Conservation (phyloP, 805 yeast species). For the Hanseniaspora vineae region DNA sequence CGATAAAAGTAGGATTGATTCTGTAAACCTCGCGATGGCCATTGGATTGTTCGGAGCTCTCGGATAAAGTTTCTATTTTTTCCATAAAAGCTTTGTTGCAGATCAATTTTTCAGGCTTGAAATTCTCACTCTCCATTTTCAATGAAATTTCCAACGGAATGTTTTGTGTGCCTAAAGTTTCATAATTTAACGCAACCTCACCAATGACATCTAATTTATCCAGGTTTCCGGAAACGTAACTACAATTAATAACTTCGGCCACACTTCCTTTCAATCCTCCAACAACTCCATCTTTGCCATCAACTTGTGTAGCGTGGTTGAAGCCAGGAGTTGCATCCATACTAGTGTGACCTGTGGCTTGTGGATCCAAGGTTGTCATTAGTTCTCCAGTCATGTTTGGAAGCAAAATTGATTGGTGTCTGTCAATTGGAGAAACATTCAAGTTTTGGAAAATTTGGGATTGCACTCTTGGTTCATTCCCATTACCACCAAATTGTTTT, state of each 20-base stretch:
- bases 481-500: neutral
- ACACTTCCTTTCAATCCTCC: constrained; percentile 47
- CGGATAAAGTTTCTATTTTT: constrained; percentile 27
- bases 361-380: constrained; percentile 26
- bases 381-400: constrained; percentile 22
- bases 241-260: constrained; percentile 75
- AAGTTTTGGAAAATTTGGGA: constrained; percentile 3
- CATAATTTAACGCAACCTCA: constrained; percentile 73
- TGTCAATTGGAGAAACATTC: constrained; percentile 3
- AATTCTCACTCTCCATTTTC: constrained; percentile 16
- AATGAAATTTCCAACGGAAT: constrained; percentile 33
- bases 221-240: constrained; percentile 54
- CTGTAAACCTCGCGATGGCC: constrained; percentile 25
- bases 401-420: constrained; percentile 9
- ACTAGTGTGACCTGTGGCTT: constrained; percentile 24
- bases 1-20: constrained; percentile 36
- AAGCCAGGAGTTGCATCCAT: neutral
- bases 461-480: constrained; percentile 8
- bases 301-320: neutral
- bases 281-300: neutral
- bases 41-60: neutral
- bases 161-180: constrained; percentile 14
- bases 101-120: constrained; percentile 32
- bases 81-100: constrained; percentile 44
- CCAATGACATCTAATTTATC: constrained; percentile 57